phyloP scores from a whole-genome alignment of 768 basidiomycete species.

The Collybia sordida region DNA sequence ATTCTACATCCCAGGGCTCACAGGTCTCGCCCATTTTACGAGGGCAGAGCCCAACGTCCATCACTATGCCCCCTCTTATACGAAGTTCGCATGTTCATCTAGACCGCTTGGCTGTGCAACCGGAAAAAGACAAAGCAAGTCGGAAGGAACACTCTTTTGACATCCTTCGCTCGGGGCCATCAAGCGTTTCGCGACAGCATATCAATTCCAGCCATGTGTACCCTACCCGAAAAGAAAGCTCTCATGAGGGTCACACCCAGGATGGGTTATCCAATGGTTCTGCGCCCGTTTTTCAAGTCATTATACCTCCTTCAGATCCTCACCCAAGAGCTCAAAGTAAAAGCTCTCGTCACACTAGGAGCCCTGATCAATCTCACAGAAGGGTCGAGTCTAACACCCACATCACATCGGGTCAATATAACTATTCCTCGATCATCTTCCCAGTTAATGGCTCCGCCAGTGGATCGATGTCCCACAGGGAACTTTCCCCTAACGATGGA shows the following conservation, averaged over 20 bases:
- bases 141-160: slow-evolving; percentile 35
- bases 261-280: slow-evolving; percentile 30
- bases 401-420: too few species aligned
- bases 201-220: slow-evolving; percentile 41
- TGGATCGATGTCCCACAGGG: slow-evolving; percentile 1
- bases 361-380: too few species aligned
- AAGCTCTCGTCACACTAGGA: too few species aligned
- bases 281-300: slow-evolving; percentile 37
- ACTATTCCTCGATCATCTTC: slow-evolving; percentile 23
- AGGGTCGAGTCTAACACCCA: not conserved
- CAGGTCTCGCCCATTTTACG: not conserved
- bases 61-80: not conserved
- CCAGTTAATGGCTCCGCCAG: slow-evolving; percentile 14
- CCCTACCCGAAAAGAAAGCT: slow-evolving; percentile 25
- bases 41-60: not conserved
- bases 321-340: too few species aligned
- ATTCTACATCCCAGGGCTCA: not conserved
- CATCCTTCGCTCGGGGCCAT: slow-evolving; percentile 43
- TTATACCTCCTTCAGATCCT: slow-evolving; percentile 15
- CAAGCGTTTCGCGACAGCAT: slow-evolving; percentile 41
- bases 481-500: slow-evolving; percentile 21
- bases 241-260: slow-evolving; percentile 6
- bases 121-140: slow-evolving; percentile 3
- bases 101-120: not conserved
- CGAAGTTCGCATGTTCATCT: not conserved